These are phyloP conservation scores for Didymella exigua DNA, from an alignment of 2,329 filamentous ascomycete species.

Conservation along the genomic window DNA sequence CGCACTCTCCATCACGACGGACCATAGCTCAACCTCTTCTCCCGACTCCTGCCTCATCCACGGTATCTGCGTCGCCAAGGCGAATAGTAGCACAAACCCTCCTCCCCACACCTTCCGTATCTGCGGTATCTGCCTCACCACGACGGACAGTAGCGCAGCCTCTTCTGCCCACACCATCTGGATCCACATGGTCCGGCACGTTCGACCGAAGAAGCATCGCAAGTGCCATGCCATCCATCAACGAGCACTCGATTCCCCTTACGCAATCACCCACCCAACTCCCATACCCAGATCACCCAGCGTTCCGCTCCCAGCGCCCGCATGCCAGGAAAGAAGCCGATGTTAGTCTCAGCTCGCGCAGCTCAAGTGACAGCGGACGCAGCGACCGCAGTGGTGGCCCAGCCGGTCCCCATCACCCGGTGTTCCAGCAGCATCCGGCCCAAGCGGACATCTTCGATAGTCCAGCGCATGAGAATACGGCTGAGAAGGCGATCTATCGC, in stretches of 20 bases:
- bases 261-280: conserved; percentile 12
- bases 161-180: conserved; percentile 39
- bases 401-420: conserved; percentile 16
- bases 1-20: conserved; percentile 26
- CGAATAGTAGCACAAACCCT: conserved; percentile 39
- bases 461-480: conserved; percentile 56
- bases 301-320: conserved; percentile 2
- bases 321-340: conserved; percentile 1
- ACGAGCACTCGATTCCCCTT: conserved; percentile 29
- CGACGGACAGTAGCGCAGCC: conserved; percentile 36
- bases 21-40: conserved; percentile 39
- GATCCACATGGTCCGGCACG: conserved; percentile 33
- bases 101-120: conserved; percentile 39
- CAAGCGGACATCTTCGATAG: conserved; percentile 40
- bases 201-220: conserved; percentile 33
- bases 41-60: conserved; percentile 39
- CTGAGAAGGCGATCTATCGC: conserved; percentile 61
- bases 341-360: conserved; percentile 3
- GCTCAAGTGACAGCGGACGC: conserved; percentile 5
- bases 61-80: conserved; percentile 25
- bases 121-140: conserved; percentile 35
- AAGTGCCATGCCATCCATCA: conserved; percentile 41
- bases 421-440: conserved; percentile 39
- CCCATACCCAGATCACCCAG: conserved; percentile 21
- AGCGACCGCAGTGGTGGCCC: conserved; percentile 4